These are phyloP conservation scores for Cryptococcus jaspeensis DNA, from an alignment of 1,284 basidiomycete species.

Conservation along the genomic window DNA sequence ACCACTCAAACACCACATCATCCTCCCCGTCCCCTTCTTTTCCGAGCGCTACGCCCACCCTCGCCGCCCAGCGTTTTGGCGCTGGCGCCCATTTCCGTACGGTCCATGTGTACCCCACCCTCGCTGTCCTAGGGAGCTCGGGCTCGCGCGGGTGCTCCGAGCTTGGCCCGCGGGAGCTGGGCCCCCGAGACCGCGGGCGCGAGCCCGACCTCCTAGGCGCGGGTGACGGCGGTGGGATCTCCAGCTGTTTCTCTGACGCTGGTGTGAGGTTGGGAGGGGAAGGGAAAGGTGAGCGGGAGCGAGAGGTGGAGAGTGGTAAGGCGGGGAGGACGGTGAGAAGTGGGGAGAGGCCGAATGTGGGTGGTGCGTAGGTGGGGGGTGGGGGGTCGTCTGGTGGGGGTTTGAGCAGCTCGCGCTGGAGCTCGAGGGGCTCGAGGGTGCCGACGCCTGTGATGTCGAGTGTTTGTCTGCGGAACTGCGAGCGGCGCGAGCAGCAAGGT, in stretches of 20 bases:
- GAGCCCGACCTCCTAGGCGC: too few species aligned
- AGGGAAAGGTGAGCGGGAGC: too few species aligned
- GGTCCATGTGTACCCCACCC: constrained; percentile 69
- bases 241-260: too few species aligned
- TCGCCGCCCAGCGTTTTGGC: constrained; percentile 39
- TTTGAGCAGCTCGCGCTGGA: constrained; percentile 39
- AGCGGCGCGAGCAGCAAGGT: neutral
- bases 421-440: constrained; percentile 75
- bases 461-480: constrained; percentile 71
- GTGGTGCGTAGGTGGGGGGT: constrained; percentile 19
- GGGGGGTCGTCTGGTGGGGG: neutral
- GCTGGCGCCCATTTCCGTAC: constrained; percentile 66
- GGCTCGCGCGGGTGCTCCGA: too few species aligned
- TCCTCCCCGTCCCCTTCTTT: constrained; percentile 28
- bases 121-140: constrained; percentile 14
- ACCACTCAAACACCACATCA: constrained; percentile 51
- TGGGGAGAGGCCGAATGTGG: constrained; percentile 48
- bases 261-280: too few species aligned
- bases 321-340: constrained; percentile 23
- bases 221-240: too few species aligned
- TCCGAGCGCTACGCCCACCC: constrained; percentile 21
- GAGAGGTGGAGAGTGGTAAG: too few species aligned
- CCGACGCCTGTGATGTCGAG: constrained; percentile 78
- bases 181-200: too few species aligned
- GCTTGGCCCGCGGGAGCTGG: too few species aligned